phyloP scores from a whole-genome alignment of 2,329 filamentous ascomycete species.

The Sporothrix euskadiensis region DNA sequence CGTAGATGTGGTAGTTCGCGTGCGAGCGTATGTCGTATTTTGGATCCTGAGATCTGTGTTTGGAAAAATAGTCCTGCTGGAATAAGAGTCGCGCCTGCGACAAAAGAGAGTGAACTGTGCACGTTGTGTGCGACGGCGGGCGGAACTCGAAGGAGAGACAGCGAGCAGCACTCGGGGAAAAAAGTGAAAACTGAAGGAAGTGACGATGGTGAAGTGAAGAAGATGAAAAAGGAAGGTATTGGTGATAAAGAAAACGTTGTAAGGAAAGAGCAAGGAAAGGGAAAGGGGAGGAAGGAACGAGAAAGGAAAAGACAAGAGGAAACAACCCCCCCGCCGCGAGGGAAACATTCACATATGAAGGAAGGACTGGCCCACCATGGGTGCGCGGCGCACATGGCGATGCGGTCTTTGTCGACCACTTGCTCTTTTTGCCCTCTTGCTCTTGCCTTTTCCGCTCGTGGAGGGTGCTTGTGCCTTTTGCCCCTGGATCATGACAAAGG shows the following conservation, averaged over 20 bases:
- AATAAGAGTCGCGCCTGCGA: constrained; percentile 28
- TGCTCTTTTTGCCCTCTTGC: constrained; percentile 7
- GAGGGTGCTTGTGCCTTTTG: constrained; percentile 11
- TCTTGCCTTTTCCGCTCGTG: constrained; percentile 11
- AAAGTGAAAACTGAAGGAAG: constrained; percentile 6
- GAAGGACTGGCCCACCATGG: constrained; percentile 12
- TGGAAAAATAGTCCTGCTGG: constrained; percentile 21
- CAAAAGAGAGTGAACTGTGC: constrained; percentile 22
- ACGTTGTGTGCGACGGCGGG: constrained; percentile 21
- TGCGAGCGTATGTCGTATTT: not conserved
- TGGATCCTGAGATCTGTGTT: constrained; percentile 8
- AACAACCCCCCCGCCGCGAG: constrained; percentile 12
- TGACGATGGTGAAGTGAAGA: constrained; percentile 15
- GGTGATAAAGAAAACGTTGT: constrained; percentile 17
- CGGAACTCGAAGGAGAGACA: constrained; percentile 23
- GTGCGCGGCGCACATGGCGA: constrained; percentile 13
- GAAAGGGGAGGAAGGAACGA: constrained; percentile 13
- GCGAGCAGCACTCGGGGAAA: constrained; percentile 19
- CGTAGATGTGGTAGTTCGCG: not conserved
- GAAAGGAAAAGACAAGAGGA: constrained; percentile 2
- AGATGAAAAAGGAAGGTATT: constrained; percentile 11
- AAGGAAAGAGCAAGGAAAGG: constrained; percentile 2
- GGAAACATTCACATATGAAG: constrained; percentile 26
- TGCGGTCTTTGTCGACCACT: not conserved
- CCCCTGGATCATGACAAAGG: constrained; percentile 22